Evolutionary conservation across 257 asterid species (phyloP), one percentile per base, ranked within the genome.

Genomic region (Plantago ovata): DNA sequence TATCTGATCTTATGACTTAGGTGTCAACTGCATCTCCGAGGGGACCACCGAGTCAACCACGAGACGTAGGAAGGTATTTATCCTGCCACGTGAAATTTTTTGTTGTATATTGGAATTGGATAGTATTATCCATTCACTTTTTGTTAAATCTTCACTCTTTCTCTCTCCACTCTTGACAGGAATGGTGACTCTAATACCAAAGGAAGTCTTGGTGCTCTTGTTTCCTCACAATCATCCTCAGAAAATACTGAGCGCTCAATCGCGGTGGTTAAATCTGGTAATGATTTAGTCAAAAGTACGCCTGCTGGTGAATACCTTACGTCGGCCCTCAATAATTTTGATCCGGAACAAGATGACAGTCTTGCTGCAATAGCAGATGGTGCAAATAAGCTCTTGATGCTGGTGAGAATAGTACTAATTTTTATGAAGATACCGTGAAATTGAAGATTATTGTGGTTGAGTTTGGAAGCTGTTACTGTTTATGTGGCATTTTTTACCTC

Each of bases 231-330:
- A 48, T 70, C 73, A 61, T 67, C 79, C 67, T 62, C 84, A 48
- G 86, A 78, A 50, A 82, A 84, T 77, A 69, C 72, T 36, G 95
- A 82, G 56, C 79, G 74, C 56, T 68, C 94, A 50, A 70, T 83
- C 79, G 80, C 96, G 62, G 73, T 93, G 86, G 95, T 93, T 61
- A 84, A 84, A 68, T 69, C 94, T 57, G 79, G 84, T 55, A 61
- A 65, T 64, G 97, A 89, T 63, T 81, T 76, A 73, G 77, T 79
- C 56, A 93, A 89, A 81, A 76, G 82, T 58, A 92, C 99, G 49
- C 99, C 99, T 49, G 99, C 99, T 50, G 99, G 99, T 60, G 99
- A 93, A 69, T 93, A 93, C 75, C 97, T 93, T 53, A 93, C 99
- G 40, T 78, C 96, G 53, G 99, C 99, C 55, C 78, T 93, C 55